These are phyloP conservation scores for Suhomyces anneliseae DNA, from an alignment of 1,139 yeast species.

Conservation along the genomic window DNA sequence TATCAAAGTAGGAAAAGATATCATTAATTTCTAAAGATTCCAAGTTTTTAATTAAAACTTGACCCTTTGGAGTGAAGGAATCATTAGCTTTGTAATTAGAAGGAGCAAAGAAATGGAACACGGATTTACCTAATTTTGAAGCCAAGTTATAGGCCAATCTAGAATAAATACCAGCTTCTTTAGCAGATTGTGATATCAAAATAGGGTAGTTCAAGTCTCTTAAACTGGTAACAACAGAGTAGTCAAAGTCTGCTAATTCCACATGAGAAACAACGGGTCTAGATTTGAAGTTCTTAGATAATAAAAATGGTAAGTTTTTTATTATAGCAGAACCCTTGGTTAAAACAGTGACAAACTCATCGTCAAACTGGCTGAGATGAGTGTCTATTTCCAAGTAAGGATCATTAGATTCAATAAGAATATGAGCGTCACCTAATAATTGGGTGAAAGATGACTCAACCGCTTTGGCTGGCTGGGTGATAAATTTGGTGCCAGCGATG, in stretches of 20 bases:
- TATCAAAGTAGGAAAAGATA: slow-evolving; percentile 26
- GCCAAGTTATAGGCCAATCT: slow-evolving; percentile 61
- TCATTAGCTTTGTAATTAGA: slow-evolving; percentile 19
- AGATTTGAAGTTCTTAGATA: slow-evolving; percentile 38
- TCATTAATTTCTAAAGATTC: slow-evolving; percentile 23
- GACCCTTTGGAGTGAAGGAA: slow-evolving; percentile 15
- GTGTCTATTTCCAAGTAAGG: slow-evolving; percentile 49
- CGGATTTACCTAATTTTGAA: slow-evolving; percentile 48
- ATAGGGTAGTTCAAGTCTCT: slow-evolving; percentile 68
- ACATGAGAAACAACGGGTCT: slow-evolving; percentile 60
- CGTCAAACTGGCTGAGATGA: slow-evolving; percentile 20
- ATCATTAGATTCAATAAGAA: slow-evolving; percentile 51
- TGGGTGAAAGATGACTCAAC: slow-evolving; percentile 35
- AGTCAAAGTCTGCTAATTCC: slow-evolving; percentile 58
- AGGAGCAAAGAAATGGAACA: slow-evolving; percentile 65
- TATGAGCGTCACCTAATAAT: slow-evolving; percentile 25
- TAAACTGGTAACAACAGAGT: slow-evolving; percentile 62
- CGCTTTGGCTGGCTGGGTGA: slow-evolving; percentile 50
- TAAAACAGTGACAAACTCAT: slow-evolving; percentile 48
- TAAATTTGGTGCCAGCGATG: slow-evolving; percentile 36
- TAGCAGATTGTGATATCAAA: slow-evolving; percentile 59
- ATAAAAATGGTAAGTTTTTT: slow-evolving; percentile 55
- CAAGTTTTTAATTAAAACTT: slow-evolving; percentile 18
- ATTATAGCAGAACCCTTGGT: slow-evolving; percentile 56
- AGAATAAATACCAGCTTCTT: slow-evolving; percentile 54